These are phyloP conservation scores for Diaporthe sp. DNA, from an alignment of 2,329 filamentous ascomycete genomes.

Conservation along the genomic window DNA sequence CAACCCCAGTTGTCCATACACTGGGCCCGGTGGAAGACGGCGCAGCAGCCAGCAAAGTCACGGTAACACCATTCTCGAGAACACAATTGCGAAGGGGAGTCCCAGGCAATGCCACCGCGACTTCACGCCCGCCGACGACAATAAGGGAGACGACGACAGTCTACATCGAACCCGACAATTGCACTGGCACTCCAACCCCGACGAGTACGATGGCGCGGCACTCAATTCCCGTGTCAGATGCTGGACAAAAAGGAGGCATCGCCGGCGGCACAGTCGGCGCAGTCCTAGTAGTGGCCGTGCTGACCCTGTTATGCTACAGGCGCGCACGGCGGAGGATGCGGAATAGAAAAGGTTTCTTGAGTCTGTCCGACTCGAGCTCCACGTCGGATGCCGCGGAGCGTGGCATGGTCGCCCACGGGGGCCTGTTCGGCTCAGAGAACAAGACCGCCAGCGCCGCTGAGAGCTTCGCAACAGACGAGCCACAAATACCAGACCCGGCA, in stretches of 20 bases:
- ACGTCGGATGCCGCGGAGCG: neutral
- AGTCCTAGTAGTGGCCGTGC: neutral
- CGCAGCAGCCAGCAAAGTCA: neutral
- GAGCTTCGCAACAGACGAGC: neutral
- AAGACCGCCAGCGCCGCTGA: neutral
- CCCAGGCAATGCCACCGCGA: neutral
- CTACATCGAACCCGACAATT: neutral
- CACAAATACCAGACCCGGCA: neutral
- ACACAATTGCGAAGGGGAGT: neutral
- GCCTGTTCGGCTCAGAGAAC: neutral
- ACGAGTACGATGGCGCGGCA: neutral
- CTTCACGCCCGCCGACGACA: neutral
- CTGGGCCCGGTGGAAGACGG: neutral
- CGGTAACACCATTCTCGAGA: neutral
- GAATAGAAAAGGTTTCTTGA: neutral
- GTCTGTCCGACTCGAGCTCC: neutral
- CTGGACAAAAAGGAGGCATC: slow-evolving; percentile 6
- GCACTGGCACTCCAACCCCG: neutral
- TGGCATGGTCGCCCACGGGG: neutral
- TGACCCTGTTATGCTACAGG: slow-evolving; percentile 13
- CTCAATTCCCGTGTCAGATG: neutral
- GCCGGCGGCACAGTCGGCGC: slow-evolving; percentile 20
- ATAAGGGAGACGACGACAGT: slow-evolving; percentile 7
- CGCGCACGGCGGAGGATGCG: neutral
- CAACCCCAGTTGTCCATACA: no score